Percentiles rank a stretch among this genome's conserved stretches.
Evolutionary conservation across 352 stramenopile genomes (phyloP).

Genomic region (Phytopythium ostracodes): DNA sequence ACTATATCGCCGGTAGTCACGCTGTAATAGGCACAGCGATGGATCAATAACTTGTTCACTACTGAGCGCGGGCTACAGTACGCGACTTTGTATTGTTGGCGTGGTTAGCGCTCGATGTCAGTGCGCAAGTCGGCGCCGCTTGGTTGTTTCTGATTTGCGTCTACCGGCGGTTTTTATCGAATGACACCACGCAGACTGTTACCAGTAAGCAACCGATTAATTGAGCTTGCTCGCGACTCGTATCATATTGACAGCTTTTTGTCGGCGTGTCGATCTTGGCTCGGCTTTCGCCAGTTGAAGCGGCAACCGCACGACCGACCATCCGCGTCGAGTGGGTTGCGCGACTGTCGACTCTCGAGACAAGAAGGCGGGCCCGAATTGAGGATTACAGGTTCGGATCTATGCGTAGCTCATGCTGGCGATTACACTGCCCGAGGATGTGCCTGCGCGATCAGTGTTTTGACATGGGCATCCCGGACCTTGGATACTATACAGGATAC

Average conservation of each 20-base stretch:
- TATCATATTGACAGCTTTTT: too few species aligned
- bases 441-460: neutral
- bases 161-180: neutral
- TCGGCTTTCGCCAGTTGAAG: conserved; percentile 1
- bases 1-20: too few species aligned
- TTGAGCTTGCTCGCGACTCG: neutral
- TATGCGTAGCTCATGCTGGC: neutral
- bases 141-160: neutral
- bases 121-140: neutral
- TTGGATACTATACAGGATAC: neutral
- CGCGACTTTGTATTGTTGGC: too few species aligned
- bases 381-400: neutral
- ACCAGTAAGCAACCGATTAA: neutral
- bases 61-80: too few species aligned
- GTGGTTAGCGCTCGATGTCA: neutral
- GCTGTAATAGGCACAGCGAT: too few species aligned
- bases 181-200: neutral
- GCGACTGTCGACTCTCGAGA: neutral
- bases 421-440: neutral
- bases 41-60: too few species aligned
- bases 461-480: neutral
- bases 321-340: neutral
- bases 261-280: neutral
- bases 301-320: neutral
- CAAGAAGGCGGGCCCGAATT: neutral